Percentiles rank a stretch among this genome's conserved stretches.
These are phyloP conservation scores for Lipomyces starkeyi DNA, from an alignment of 805 yeast genomes.

Conservation along the genomic window DNA sequence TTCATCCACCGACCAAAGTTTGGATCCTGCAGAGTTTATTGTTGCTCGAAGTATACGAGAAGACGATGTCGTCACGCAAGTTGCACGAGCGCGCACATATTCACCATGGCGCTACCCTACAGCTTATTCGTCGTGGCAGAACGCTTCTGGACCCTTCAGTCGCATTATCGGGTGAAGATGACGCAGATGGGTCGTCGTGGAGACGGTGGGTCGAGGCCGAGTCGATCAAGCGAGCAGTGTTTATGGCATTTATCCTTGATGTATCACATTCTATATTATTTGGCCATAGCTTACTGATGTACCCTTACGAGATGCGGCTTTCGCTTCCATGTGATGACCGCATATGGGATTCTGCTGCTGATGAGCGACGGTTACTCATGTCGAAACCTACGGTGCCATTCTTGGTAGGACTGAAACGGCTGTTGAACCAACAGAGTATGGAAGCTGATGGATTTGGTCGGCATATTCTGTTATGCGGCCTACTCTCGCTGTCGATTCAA, in stretches of 20 bases:
- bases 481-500: conserved; percentile 69
- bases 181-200: conserved; percentile 50
- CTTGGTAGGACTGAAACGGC: conserved; percentile 60
- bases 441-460: conserved; percentile 64
- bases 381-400: conserved; percentile 50
- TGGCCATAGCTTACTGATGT: conserved; percentile 68
- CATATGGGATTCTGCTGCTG: conserved; percentile 55
- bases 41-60: conserved; percentile 77
- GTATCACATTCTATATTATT: conserved; percentile 77
- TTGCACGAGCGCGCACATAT: conserved; percentile 83
- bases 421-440: conserved; percentile 58
- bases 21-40: conserved; percentile 79
- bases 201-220: conserved; percentile 81
- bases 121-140: conserved; percentile 58
- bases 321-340: conserved; percentile 68
- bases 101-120: conserved; percentile 82
- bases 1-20: conserved; percentile 75
- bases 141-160: conserved; percentile 13
- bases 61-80: conserved; percentile 67
- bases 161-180: conserved; percentile 9
- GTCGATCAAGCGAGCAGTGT: conserved; percentile 75
- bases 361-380: conserved; percentile 23
- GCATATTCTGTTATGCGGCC: conserved; percentile 67
- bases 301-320: conserved; percentile 65
- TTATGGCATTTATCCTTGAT: conserved; percentile 82